These are phyloP conservation scores for Hyaloscypha finlandica DNA, from an alignment of 495 filamentous ascomycete genomes.

Conservation along the genomic window DNA sequence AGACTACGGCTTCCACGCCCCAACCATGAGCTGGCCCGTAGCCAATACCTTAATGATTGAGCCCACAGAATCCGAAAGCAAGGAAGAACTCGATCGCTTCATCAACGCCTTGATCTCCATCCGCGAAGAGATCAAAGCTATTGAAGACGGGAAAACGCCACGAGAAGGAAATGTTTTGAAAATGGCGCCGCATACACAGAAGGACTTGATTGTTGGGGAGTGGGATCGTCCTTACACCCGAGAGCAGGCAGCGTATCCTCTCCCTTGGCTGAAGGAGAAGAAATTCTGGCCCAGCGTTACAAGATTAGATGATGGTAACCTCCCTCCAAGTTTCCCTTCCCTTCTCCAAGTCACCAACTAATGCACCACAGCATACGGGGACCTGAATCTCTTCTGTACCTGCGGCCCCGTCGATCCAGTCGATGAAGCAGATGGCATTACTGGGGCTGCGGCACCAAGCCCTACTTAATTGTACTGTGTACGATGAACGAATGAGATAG, in stretches of 20 bases:
- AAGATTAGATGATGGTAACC: conserved; percentile 82
- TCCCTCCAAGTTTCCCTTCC: background rate
- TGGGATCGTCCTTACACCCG: conserved; percentile 71
- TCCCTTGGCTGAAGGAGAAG: conserved; percentile 86
- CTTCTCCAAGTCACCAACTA: conserved; percentile 27
- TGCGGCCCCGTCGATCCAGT: conserved; percentile 76
- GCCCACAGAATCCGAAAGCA: conserved; percentile 92
- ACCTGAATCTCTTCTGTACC: conserved; percentile 93
- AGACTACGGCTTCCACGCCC: conserved; percentile 98
- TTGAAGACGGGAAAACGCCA: conserved; percentile 80
- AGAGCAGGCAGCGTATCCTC: conserved; percentile 86
- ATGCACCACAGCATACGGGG: conserved; percentile 71
- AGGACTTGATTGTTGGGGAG: conserved; percentile 69
- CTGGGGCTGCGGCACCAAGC: conserved; percentile 33
- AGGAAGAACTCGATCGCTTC: conserved; percentile 94
- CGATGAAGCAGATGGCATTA: conserved; percentile 35
- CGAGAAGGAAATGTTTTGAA: conserved; percentile 88
- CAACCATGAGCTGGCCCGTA: conserved; percentile 98
- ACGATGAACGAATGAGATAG: conserved; percentile 1
- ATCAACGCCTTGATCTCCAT: conserved; percentile 91
- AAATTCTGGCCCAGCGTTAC: conserved; percentile 98
- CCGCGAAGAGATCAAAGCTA: conserved; percentile 77
- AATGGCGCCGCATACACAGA: conserved; percentile 86
- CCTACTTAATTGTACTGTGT: conserved; percentile 27
- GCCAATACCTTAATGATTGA: conserved; percentile 98